Evolutionary conservation across 2,329 filamentous ascomycete species (phyloP), one percentile per base, ranked within the genome.

Genomic region (Talaromyces sp.): DNA sequence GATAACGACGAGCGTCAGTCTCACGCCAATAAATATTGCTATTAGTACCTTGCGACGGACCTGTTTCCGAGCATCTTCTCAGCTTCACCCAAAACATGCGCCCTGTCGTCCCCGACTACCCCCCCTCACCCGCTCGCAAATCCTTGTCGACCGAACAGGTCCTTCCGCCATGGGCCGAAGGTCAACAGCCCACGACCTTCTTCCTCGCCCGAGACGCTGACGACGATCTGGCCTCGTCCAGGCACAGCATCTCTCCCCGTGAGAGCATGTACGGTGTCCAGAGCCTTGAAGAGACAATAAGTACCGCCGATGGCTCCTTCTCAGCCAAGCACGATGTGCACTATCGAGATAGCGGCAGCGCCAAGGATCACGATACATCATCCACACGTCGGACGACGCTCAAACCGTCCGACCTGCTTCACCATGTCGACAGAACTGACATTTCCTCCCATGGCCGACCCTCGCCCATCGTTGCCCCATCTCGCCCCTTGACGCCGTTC

Each of bases 101-200:
- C 62, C 74, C 73, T 39, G 67, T 71, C 33, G 70, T 72, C 55
- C 69, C 74, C 22, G 72, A 79, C 63, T 62, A 73, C 59, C 59
- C 66, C 62, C 58, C 62, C 61, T 66, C 71, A 64, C 71, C 66
- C 62, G 69, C 69, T 67, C 75, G 70, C 66, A 79, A 77, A 66
- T 64, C 67, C 56, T 73, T 71, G 63, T 67, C 70, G 55, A 71
- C 70, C 58, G 69, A 67, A 55, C 69, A 62, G 32, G 65, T 68
- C 62, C 66, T 67, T 65, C 63, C 69, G 64, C 71, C 73, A 61
- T 71, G 69, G 67, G 70, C 69, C 60, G 75, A 78, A 61, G 71
- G 72, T 68, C 71, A 72, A 32, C 39, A 66, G 22, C 83, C 84
- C 49, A 82, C 82, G 57, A 83, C 82, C 57, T 87, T 87, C 78